Conservation (phyloP, 805 yeast genomes). For the Starmerella ratchasimensis region DNA sequence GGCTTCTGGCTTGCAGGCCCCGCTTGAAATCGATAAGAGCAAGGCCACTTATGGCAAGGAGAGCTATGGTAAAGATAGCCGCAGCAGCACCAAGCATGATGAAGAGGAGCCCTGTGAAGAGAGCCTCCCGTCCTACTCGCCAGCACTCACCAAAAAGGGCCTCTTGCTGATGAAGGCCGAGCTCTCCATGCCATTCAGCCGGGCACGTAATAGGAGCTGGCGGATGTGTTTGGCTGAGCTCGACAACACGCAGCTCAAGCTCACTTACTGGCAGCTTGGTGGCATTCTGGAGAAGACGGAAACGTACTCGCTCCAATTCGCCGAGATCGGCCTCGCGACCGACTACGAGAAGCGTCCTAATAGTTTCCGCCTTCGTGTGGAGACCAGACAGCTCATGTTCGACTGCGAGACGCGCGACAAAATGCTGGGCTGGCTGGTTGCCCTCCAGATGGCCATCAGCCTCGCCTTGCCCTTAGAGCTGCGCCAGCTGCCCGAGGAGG, state of each 20-base stretch:
- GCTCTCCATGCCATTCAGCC: slow-evolving; percentile 64
- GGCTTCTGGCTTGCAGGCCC: no score
- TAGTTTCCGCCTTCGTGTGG: slow-evolving; percentile 50
- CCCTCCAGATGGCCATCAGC: slow-evolving; percentile 60
- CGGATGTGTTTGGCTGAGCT: slow-evolving; percentile 51
- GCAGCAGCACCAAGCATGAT: no score
- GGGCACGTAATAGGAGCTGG: slow-evolving; percentile 60
- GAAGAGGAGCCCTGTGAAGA: neutral
- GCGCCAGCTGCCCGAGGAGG: slow-evolving; percentile 56
- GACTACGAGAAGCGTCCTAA: slow-evolving; percentile 55
- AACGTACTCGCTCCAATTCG: slow-evolving; percentile 64
- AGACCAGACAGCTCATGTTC: slow-evolving; percentile 66
- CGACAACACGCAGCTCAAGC: slow-evolving; percentile 73
- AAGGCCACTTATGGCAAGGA: no score
- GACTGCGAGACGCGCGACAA: slow-evolving; percentile 49
- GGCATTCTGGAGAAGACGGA: slow-evolving; percentile 23
- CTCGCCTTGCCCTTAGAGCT: slow-evolving; percentile 61
- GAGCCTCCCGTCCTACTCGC: slow-evolving; percentile 50
- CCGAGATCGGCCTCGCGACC: slow-evolving; percentile 68
- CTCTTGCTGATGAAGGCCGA: slow-evolving; percentile 53
- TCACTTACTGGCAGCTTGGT: slow-evolving; percentile 31
- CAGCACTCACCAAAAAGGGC: slow-evolving; percentile 51
- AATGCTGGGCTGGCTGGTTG: slow-evolving; percentile 67
- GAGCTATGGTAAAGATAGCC: no score
- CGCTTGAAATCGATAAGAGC: no score